phyloP scores from a whole-genome alignment of 73 alveolate genomes.

The Symbiodinium natans region DNA sequence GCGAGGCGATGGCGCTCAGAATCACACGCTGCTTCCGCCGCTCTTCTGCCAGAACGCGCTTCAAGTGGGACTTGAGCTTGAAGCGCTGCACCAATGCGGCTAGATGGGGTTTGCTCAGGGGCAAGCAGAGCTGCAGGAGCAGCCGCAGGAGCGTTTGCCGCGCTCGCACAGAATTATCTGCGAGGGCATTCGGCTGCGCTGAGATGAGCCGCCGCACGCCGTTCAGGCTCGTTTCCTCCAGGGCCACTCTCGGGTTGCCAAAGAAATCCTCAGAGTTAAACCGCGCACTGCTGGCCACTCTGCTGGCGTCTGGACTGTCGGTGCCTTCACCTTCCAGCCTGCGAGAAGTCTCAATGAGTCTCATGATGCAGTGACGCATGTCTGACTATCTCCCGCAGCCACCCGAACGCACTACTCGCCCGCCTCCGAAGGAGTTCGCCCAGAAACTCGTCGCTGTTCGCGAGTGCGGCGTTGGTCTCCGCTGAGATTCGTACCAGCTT shows the following conservation, averaged over 20 bases:
- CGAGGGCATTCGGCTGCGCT: not conserved
- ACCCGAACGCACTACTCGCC: not conserved
- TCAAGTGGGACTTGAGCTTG: slow-evolving; percentile 63
- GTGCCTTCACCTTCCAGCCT: slow-evolving; percentile 7
- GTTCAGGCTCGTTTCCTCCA: not conserved
- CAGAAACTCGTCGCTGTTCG: slow-evolving; percentile 71
- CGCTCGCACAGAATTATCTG: slow-evolving; percentile 1
- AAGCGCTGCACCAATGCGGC: slow-evolving; percentile 83
- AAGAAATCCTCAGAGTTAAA: not conserved
- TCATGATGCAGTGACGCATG: too few species aligned
- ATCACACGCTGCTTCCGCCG: slow-evolving; percentile 78
- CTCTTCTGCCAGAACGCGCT: slow-evolving; percentile 55
- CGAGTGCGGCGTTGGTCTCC: slow-evolving; percentile 53
- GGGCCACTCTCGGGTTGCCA: not conserved
- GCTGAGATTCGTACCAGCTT: slow-evolving; percentile 72
- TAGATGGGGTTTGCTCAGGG: slow-evolving; percentile 45
- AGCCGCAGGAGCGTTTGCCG: slow-evolving; percentile 67
- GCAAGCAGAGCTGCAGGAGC: slow-evolving; percentile 71
- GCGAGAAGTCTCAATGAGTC: not conserved
- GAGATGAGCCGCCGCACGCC: slow-evolving; percentile 7
- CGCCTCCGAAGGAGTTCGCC: slow-evolving; percentile 46
- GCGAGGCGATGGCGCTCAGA: slow-evolving; percentile 81
- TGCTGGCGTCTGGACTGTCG: slow-evolving; percentile 12
- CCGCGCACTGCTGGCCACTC: slow-evolving; percentile 22
- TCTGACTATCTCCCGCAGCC: too few species aligned